Evolutionary conservation across 2,329 filamentous ascomycete genomes (phyloP).

Genomic region (Hysterium pulicare): DNA sequence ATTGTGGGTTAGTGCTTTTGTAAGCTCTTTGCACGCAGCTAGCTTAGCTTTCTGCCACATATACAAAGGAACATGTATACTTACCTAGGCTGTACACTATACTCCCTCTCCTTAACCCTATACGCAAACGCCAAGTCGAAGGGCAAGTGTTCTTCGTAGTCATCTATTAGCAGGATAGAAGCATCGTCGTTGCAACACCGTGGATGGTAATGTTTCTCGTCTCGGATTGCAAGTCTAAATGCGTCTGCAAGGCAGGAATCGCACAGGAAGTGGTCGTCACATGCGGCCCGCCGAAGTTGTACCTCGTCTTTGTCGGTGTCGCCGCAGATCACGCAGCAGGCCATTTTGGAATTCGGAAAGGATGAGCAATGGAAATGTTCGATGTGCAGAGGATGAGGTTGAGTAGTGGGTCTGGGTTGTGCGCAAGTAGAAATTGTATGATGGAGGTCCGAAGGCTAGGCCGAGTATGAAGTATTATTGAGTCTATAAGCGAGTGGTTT

Average conservation of each 20-base stretch:
- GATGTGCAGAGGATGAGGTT: too few species aligned
- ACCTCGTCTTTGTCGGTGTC: slow-evolving; percentile 15
- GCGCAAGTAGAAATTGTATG: too few species aligned
- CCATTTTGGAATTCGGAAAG: too few species aligned
- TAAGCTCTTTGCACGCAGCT: too few species aligned
- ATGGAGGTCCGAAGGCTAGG: too few species aligned
- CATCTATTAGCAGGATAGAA: slow-evolving; percentile 17
- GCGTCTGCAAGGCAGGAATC: slow-evolving; percentile 17
- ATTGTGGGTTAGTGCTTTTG: too few species aligned
- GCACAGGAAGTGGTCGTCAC: slow-evolving; percentile 23
- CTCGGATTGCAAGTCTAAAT: slow-evolving; percentile 23
- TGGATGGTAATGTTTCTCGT: slow-evolving; percentile 27
- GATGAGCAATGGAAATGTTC: too few species aligned
- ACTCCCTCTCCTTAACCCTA: slow-evolving; percentile 26
- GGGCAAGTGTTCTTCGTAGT: slow-evolving; percentile 19
- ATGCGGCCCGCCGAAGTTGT: slow-evolving; percentile 18
- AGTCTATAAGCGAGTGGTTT: too few species aligned
- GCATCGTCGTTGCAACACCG: slow-evolving; percentile 21
- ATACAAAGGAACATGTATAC: slow-evolving; percentile 4
- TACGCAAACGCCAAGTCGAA: slow-evolving; percentile 19
- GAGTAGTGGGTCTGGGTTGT: too few species aligned
- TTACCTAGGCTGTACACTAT: slow-evolving; percentile 25
- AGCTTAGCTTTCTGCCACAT: not conserved
- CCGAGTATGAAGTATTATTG: too few species aligned
- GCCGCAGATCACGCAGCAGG: slow-evolving; percentile 22